Evolutionary conservation across 208 protist species (phyloP).

Genomic region (Zelonia costaricensis): DNA sequence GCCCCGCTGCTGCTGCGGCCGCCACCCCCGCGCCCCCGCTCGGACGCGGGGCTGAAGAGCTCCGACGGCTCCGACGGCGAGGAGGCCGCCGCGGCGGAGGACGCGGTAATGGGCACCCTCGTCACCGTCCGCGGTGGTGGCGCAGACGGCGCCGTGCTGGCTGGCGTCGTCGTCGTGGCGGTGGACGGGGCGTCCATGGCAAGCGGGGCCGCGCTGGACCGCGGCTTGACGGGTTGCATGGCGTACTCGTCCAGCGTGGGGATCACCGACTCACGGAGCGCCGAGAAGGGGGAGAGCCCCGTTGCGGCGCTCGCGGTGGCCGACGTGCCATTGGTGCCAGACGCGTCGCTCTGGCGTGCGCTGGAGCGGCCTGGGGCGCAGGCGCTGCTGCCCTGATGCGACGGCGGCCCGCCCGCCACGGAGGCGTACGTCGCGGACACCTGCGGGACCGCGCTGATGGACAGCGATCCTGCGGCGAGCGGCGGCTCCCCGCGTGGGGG

Average conservation of each 20-base stretch:
- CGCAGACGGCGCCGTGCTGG: no score
- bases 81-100: neutral
- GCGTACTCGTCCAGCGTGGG: neutral
- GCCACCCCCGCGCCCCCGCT: neutral
- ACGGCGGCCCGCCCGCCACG: neutral
- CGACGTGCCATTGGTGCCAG: no score
- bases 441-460: no score
- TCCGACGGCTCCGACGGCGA: neutral
- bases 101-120: no score
- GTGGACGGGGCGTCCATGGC: no score
- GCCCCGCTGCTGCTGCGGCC: neutral
- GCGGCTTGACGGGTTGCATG: no score
- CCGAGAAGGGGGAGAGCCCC: no score
- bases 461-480: no score
- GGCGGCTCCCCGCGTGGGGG: neutral
- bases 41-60: slow-evolving; percentile 21
- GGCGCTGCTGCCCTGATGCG: neutral
- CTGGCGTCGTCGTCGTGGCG: neutral
- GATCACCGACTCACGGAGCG: slow-evolving; percentile 2
- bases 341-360: neutral
- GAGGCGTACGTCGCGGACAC: slow-evolving; percentile 11
- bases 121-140: no score
- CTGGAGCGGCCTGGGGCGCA: no score
- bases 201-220: no score
- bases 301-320: no score